These are phyloP conservation scores for Adansonia rubrostipa DNA, from an alignment of 441 rosid species.

Conservation along the genomic window DNA sequence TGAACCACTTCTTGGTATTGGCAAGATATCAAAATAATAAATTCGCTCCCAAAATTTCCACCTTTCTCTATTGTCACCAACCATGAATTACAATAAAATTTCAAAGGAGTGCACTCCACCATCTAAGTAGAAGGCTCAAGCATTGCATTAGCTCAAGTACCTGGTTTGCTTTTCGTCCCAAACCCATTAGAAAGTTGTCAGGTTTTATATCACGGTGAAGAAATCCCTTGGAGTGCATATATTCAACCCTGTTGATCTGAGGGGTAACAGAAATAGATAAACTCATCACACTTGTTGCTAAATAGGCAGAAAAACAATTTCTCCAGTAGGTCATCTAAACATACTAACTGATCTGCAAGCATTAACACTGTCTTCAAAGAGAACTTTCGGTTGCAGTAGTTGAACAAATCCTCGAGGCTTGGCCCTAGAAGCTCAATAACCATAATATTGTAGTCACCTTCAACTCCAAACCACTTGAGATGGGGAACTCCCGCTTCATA, in stretches of 20 bases:
- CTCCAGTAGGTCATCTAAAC: slow-evolving; percentile 31
- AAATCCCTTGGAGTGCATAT: slow-evolving; percentile 82
- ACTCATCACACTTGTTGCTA: slow-evolving; percentile 5
- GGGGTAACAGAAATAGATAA: slow-evolving; percentile 3
- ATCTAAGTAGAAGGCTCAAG: slow-evolving; percentile 2
- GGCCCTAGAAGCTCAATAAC: slow-evolving; percentile 91
- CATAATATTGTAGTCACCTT: slow-evolving; percentile 76
- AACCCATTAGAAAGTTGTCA: slow-evolving; percentile 92
- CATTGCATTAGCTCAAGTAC: slow-evolving; percentile 36
- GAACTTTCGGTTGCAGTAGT: slow-evolving; percentile 79
- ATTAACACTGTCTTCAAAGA: slow-evolving; percentile 85
- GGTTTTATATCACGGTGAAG: slow-evolving; percentile 96
- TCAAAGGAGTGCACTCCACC: not conserved
- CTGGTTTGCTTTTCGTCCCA: slow-evolving; percentile 96
- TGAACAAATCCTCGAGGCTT: slow-evolving; percentile 85
- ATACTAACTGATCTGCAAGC: slow-evolving; percentile 87
- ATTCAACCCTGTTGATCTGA: slow-evolving; percentile 85
- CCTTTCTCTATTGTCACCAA: slow-evolving; percentile 4
- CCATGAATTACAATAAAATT: not conserved
- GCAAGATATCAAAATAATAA: not conserved
- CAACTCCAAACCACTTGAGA: slow-evolving; percentile 90
- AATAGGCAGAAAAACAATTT: not conserved
- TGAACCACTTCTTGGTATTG: not conserved
- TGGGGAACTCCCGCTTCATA: slow-evolving; percentile 80
- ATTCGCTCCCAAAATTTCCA: not conserved